phyloP scores from a whole-genome alignment of 1,284 basidiomycete species.

The Anthracocystis panici-leucophaei region DNA sequence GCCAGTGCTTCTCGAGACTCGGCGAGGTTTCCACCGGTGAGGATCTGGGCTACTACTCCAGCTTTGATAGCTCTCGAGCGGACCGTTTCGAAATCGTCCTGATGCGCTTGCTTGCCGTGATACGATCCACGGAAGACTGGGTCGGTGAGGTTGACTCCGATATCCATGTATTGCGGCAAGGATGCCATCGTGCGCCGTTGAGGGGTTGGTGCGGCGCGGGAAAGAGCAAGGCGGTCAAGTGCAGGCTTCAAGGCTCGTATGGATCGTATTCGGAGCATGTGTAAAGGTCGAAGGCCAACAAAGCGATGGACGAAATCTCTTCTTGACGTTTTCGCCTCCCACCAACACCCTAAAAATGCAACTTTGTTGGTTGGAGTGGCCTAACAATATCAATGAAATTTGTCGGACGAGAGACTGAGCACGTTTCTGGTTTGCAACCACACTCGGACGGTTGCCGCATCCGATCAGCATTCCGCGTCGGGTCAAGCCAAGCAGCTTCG shows the following conservation, averaged over 20 bases:
- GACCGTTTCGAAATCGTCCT: slow-evolving; percentile 77
- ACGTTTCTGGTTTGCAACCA: too few species aligned
- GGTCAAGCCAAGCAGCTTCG: too few species aligned
- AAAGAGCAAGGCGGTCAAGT: too few species aligned
- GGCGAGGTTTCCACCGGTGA: slow-evolving; percentile 81
- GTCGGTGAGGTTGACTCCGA: slow-evolving; percentile 73
- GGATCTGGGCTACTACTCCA: slow-evolving; percentile 81
- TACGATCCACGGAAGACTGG: slow-evolving; percentile 72
- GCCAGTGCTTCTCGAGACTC: slow-evolving; percentile 78
- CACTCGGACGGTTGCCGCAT: too few species aligned
- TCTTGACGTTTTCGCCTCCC: slow-evolving; percentile 11
- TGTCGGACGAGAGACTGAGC: slow-evolving; percentile 8
- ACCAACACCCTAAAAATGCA: slow-evolving; percentile 12
- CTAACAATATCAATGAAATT: neutral
- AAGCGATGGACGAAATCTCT: too few species aligned
- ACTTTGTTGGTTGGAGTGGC: neutral
- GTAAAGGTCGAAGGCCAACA: neutral
- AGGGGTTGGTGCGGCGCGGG: neutral
- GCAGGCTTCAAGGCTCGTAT: neutral
- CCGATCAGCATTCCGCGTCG: slow-evolving; percentile 1
- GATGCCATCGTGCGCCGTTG: slow-evolving; percentile 9
- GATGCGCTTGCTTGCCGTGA: slow-evolving; percentile 71
- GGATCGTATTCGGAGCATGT: neutral
- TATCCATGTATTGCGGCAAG: slow-evolving; percentile 68
- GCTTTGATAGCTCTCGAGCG: slow-evolving; percentile 76